These are phyloP conservation scores for Penicillium italicum DNA, from an alignment of 2,329 filamentous ascomycete species.

Conservation along the genomic window DNA sequence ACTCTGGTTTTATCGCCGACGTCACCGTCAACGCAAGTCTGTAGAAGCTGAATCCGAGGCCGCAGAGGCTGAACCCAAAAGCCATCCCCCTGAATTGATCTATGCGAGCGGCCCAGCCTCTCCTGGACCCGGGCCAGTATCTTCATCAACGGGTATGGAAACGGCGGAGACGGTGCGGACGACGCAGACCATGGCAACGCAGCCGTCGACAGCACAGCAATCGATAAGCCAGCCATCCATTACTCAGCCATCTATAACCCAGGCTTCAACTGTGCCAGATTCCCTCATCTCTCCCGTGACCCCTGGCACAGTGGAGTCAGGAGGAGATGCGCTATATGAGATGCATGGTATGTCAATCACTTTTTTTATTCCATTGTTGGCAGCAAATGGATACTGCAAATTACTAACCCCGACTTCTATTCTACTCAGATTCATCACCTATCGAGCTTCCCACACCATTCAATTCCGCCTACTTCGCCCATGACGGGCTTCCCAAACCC, in stretches of 20 bases:
- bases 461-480: background rate
- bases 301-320: constrained; percentile 3
- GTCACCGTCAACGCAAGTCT: background rate
- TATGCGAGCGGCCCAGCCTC: background rate
- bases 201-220: background rate
- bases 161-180: background rate
- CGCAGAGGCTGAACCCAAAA: background rate
- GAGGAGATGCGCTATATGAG: constrained; percentile 3
- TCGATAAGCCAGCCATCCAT: background rate
- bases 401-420: background rate
- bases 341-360: background rate
- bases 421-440: background rate
- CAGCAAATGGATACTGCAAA: background rate
- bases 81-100: background rate
- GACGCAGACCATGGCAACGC: background rate
- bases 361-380: background rate
- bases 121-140: background rate
- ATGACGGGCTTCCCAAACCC: background rate
- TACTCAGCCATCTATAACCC: background rate
- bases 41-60: background rate
- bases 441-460: constrained; percentile 2
- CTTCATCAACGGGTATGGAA: background rate
- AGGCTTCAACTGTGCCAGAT: background rate
- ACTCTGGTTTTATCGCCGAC: constrained; percentile 21
- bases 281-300: background rate